Base-by-base conservation (phyloP, 83 land plant species). In the Diphasiastrum complanatum region DNA sequence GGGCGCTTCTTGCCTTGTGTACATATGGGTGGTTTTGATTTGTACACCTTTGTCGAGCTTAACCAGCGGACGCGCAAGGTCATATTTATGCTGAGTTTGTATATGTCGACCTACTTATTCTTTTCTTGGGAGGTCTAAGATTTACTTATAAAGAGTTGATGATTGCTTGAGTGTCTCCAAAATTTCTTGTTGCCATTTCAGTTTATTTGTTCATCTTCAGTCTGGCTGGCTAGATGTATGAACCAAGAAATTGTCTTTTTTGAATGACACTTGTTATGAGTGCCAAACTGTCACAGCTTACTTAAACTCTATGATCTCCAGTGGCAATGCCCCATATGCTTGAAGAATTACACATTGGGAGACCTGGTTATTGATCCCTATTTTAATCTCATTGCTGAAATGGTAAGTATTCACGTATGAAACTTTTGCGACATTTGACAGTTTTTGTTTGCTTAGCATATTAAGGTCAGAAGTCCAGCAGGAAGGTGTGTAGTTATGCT, bases 1-100 rank as follows among this genome's bases (percentile, higher is more conserved):
- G 51, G 51, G 6, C 51, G 51, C 18, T 48, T 48, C 23, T 18
- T 18, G 18, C 51, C 51, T 18, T 48, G 51, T 18, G n/a, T 18
- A 18, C 51, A 48, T 48, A 48, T 48, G 51, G 51, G n/a, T 18
- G 51, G 51, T 24, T 48, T 48, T 18, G 51, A 48, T 24, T 48
- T 48, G 51, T 18, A 18, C 23, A 48, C 51, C n/a, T 48, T 48
- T 48, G 51, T 48, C 23, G 51, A 48, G 18, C 18, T 48, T 6
- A 48, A 48, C 23, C 51, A 48, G 23, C n/a, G 51, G 23, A 24
- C 51, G 23, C 51, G 51, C 6, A 48, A 48, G 51, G 51, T 48
- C 4, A 5, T 18, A n/a, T n/a, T n/a, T n/a, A n/a, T n/a, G n/a
- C n/a, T n/a, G n/a, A n/a, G n/a, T n/a, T n/a, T n/a, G n/a, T 48